Conservation (phyloP, 257 asterid species). For the Solanum bulbocastanum region DNA sequence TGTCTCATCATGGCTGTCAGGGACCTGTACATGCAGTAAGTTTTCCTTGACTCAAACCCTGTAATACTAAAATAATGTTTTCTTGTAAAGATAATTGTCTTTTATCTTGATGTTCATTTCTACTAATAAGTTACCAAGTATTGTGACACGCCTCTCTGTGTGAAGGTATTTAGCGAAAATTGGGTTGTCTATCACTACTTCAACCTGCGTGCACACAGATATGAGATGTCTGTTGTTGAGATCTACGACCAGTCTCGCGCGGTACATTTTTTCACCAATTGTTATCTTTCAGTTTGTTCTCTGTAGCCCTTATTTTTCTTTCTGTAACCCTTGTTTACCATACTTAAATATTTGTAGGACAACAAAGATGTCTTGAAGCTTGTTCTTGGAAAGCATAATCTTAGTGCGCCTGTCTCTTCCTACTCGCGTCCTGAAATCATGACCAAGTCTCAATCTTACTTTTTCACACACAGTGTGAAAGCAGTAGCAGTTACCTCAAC, state of each 20-base stretch:
- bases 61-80: not conserved
- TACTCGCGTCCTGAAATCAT: conserved; percentile 81
- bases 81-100: not conserved
- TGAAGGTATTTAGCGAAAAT: conserved; percentile 91
- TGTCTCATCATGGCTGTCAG: conserved; percentile 92
- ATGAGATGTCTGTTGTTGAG: conserved; percentile 97
- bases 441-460: conserved; percentile 83
- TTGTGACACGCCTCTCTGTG: not conserved
- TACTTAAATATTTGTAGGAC: conserved; percentile 45
- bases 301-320: not conserved
- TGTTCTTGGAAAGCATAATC: conserved; percentile 82
- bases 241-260: conserved; percentile 96
- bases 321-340: not conserved
- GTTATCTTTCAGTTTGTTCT: not conserved
- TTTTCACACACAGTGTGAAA: conserved; percentile 73
- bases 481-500: conserved; percentile 81
- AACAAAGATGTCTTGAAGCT: conserved; percentile 90
- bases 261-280: conserved; percentile 39
- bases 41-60: conserved; percentile 5
- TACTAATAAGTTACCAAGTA: not conserved
- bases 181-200: conserved; percentile 99
- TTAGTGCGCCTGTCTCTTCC: conserved; percentile 79
- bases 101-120: not conserved
- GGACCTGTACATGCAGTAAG: conserved; percentile 93
- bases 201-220: conserved; percentile 92